A percentile compares a stretch with the other conserved stretches of the same genome.
phyloP scores from a whole-genome alignment of 2,329 filamentous ascomycete species.

The Monilinia fructigena region DNA sequence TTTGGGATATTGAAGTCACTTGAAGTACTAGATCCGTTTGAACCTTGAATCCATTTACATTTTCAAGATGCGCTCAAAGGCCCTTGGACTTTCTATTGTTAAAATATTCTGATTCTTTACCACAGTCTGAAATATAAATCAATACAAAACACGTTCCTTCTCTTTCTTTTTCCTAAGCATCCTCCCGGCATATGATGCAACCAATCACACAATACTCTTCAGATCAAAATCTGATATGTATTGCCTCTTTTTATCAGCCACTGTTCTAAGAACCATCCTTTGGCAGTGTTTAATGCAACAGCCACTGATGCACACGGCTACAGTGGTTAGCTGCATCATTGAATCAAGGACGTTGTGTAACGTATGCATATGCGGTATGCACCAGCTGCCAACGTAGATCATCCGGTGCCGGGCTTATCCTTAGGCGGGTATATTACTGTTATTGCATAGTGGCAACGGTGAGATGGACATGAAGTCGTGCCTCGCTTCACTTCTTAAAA shows the following conservation, averaged over 20 bases:
- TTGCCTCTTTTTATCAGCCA: constrained; percentile 2
- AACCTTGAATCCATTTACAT: background rate
- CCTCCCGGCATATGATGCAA: background rate
- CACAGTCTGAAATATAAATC: background rate
- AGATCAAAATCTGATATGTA: background rate
- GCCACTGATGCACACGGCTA: background rate
- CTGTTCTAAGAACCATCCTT: background rate
- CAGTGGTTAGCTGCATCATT: background rate
- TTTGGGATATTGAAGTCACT: background rate
- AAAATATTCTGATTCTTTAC: too few species aligned
- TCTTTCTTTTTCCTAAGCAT: background rate
- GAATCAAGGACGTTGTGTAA: background rate
- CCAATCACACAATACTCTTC: background rate
- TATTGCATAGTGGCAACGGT: background rate
- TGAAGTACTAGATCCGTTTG: background rate
- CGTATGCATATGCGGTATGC: background rate
- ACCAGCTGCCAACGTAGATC: constrained; percentile 8
- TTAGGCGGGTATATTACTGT: background rate
- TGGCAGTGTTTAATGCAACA: background rate
- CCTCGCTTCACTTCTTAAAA: constrained; percentile 2
- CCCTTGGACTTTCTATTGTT: background rate
- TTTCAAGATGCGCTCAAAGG: background rate
- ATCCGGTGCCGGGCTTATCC: constrained; percentile 3
- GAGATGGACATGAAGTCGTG: background rate
- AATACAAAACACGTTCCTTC: too few species aligned